These are phyloP conservation scores for Suillus clintonianus DNA, from an alignment of 768 basidiomycete species.

Conservation along the genomic window DNA sequence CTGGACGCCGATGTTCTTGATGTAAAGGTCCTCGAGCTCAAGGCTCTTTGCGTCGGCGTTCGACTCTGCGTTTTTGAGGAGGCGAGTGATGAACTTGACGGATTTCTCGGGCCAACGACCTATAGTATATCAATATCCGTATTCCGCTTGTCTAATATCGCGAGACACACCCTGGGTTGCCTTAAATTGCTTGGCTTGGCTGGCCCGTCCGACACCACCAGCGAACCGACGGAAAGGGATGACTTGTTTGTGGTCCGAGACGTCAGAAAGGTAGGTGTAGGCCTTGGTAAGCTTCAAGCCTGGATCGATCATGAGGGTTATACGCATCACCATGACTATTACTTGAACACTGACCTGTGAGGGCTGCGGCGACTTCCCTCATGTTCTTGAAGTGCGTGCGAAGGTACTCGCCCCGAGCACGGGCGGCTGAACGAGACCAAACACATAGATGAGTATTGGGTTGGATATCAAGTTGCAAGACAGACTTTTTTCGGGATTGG, in stretches of 20 bases:
- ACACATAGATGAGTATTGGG: conserved; percentile 13
- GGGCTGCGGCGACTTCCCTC: conserved; percentile 95
- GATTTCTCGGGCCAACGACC: conserved; percentile 99
- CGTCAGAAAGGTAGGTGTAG: conserved; percentile 90
- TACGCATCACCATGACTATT: not conserved
- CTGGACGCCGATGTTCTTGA: conserved; percentile 97
- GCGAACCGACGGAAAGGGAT: conserved; percentile 96
- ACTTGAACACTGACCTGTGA: conserved; percentile 65
- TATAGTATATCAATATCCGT: conserved; percentile 28
- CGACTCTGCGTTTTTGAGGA: conserved; percentile 98
- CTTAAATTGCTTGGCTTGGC: conserved; percentile 96
- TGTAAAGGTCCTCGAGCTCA: conserved; percentile 86
- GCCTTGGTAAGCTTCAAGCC: conserved; percentile 95
- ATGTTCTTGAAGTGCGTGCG: conserved; percentile 99
- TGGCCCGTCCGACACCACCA: conserved; percentile 92
- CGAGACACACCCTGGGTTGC: conserved; percentile 83
- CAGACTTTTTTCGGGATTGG: conserved; percentile 95
- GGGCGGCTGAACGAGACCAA: conserved; percentile 62
- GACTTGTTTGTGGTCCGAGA: conserved; percentile 94
- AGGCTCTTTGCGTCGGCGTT: conserved; percentile 98
- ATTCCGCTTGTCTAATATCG: not conserved
- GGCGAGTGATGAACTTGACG: conserved; percentile 89
- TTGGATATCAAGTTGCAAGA: conserved; percentile 15
- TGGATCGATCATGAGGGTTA: conserved; percentile 29
- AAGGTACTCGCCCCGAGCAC: conserved; percentile 94